phyloP scores from a whole-genome alignment of 495 filamentous ascomycete species.

The Tuber aestivum region DNA sequence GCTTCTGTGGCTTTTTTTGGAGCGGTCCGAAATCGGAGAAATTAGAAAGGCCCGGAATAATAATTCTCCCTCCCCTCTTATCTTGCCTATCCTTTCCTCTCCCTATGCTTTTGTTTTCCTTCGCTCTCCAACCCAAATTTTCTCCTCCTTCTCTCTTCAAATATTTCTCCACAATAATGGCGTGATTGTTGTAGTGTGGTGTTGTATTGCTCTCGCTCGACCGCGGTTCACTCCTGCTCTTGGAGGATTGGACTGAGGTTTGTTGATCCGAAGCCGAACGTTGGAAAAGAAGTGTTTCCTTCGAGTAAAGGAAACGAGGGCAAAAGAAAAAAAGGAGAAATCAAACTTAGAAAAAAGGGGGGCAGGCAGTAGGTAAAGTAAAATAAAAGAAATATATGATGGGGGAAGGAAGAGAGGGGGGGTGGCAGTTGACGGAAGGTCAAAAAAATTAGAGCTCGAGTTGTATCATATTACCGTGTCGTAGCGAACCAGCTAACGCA shows the following conservation, averaged over 20 bases:
- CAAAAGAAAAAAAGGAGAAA: not conserved
- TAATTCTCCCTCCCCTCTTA: not conserved
- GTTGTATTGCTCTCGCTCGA: not conserved
- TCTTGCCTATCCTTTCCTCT: not conserved
- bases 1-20: not conserved
- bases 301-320: not conserved
- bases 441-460: not conserved
- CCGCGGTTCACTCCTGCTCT: too few species aligned
- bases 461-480: not conserved
- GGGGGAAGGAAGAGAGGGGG: not conserved
- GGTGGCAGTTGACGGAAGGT: not conserved
- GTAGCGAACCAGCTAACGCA: not conserved
- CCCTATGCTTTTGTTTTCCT: not conserved
- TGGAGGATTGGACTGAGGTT: too few species aligned
- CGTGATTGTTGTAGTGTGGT: not conserved
- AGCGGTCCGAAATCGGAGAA: not conserved
- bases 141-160: not conserved
- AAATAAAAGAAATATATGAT: conserved; percentile 1
- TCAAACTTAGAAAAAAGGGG: not conserved
- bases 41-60: not conserved
- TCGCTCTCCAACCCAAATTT: not conserved
- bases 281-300: not conserved
- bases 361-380: not conserved
- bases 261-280: not conserved
- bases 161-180: not conserved